Percentiles rank a stretch among this genome's conserved stretches.
phyloP scores from a whole-genome alignment of 495 filamentous ascomycete species.

The Aspergillus taichungensis region DNA sequence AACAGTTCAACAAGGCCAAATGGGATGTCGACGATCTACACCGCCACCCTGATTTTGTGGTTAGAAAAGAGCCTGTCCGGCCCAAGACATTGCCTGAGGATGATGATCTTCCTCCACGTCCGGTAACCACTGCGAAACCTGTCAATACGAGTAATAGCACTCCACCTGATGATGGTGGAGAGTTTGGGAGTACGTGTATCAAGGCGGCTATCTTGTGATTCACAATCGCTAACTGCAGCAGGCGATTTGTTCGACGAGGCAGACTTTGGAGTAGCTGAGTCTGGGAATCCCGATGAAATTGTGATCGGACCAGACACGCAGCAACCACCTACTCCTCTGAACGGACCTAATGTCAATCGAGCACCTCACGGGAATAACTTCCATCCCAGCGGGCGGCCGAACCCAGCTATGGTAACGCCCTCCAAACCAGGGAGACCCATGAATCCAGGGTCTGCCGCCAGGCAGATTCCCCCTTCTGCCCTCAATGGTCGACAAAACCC shows the following conservation, averaged over 20 bases:
- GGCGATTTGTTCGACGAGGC: slow-evolving; percentile 63
- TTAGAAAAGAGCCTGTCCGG: slow-evolving; percentile 48
- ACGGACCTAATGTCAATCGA: slow-evolving; percentile 16
- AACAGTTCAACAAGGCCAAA: slow-evolving; percentile 37
- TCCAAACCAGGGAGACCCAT: slow-evolving; percentile 35
- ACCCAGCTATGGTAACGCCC: slow-evolving; percentile 27
- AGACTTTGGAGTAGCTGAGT: slow-evolving; percentile 53
- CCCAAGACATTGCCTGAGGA: slow-evolving; percentile 28
- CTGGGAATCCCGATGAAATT: slow-evolving; percentile 59
- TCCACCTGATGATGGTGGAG: slow-evolving; percentile 35
- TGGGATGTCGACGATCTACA: slow-evolving; percentile 72
- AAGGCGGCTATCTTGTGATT: background rate
- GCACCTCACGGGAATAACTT: slow-evolving; percentile 14
- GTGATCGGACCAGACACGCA: slow-evolving; percentile 25
- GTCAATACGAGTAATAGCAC: slow-evolving; percentile 9
- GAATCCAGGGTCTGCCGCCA: slow-evolving; percentile 14
- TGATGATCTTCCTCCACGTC: slow-evolving; percentile 31
- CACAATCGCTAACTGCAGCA: slow-evolving; percentile 20
- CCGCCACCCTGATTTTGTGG: slow-evolving; percentile 62
- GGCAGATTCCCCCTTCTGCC: slow-evolving; percentile 16
- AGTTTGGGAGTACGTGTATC: slow-evolving; percentile 56
- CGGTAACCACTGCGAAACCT: slow-evolving; percentile 13
- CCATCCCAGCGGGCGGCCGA: slow-evolving; percentile 10
- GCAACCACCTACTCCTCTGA: slow-evolving; percentile 23
- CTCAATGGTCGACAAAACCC: slow-evolving; percentile 17